phyloP scores from a whole-genome alignment of 2,329 filamentous ascomycete genomes.

The Fusarium siculi region DNA sequence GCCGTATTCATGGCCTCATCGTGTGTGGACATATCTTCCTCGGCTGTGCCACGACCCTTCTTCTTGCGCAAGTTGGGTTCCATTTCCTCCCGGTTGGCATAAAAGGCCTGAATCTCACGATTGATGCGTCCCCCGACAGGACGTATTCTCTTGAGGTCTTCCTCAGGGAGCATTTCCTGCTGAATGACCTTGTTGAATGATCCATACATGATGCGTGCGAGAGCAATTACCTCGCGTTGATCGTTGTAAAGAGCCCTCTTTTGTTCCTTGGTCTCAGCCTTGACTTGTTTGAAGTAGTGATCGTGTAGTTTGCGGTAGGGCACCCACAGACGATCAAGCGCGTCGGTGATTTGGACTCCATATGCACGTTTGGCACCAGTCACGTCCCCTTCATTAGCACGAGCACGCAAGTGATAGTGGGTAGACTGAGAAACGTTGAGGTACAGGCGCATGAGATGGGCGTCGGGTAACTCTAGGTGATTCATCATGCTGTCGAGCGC shows the following conservation, averaged over 20 bases:
- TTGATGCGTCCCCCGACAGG: slow-evolving; percentile 50
- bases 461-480: slow-evolving; percentile 57
- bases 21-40: slow-evolving; percentile 36
- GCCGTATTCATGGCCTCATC: slow-evolving; percentile 28
- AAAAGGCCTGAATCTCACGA: slow-evolving; percentile 52
- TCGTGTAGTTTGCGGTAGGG: slow-evolving; percentile 56
- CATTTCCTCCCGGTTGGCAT: slow-evolving; percentile 46
- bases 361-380: slow-evolving; percentile 54
- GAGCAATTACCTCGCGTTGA: slow-evolving; percentile 55
- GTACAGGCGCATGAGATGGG: slow-evolving; percentile 63
- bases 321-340: slow-evolving; percentile 62
- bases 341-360: slow-evolving; percentile 61
- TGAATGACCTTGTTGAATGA: slow-evolving; percentile 57
- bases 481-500: slow-evolving; percentile 73
- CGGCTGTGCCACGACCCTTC: slow-evolving; percentile 28
- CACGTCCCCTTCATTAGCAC: slow-evolving; percentile 46
- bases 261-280: slow-evolving; percentile 40
- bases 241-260: slow-evolving; percentile 47
- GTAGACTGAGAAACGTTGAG: slow-evolving; percentile 64
- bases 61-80: slow-evolving; percentile 48
- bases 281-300: slow-evolving; percentile 48
- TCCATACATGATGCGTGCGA: slow-evolving; percentile 59
- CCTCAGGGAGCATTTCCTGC: slow-evolving; percentile 52
- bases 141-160: slow-evolving; percentile 49
- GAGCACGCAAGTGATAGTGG: slow-evolving; percentile 53